A percentile compares a stretch with the other conserved stretches of the same genome.
Conservation (phyloP, 2,329 filamentous ascomycete species). For the Calonectria pseudoreteaudii region DNA sequence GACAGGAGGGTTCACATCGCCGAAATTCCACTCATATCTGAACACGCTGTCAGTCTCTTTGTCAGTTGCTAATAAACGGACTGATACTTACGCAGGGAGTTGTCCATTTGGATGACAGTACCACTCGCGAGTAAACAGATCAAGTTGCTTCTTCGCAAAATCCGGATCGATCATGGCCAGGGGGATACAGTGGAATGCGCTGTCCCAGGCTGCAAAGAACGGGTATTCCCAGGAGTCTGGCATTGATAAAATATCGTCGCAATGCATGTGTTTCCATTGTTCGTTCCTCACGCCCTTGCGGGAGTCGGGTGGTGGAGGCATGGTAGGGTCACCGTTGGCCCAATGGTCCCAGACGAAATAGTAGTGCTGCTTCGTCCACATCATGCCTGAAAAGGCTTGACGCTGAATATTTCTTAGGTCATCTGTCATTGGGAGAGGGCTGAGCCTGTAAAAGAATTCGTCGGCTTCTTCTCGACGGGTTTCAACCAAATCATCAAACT, state of each 20-base stretch:
- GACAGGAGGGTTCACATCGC: conserved; percentile 95
- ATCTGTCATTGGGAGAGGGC: conserved; percentile 91
- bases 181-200: conserved; percentile 95
- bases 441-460: conserved; percentile 95
- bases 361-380: conserved; percentile 99
- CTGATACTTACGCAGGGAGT: conserved; percentile 78
- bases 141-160: conserved; percentile 97
- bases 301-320: conserved; percentile 85
- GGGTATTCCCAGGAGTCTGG: conserved; percentile 99
- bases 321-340: conserved; percentile 91
- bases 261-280: conserved; percentile 94
- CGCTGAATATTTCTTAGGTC: conserved; percentile 95
- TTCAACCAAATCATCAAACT: conserved; percentile 92
- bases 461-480: conserved; percentile 89
- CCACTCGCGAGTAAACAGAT: conserved; percentile 96
- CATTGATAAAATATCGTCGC: conserved; percentile 97
- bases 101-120: conserved; percentile 99
- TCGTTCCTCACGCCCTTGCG: conserved; percentile 86
- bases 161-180: conserved; percentile 98
- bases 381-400: conserved; percentile 95
- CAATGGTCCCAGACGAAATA: conserved; percentile 98
- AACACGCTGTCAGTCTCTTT: conserved; percentile 24
- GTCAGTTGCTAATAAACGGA: not conserved
- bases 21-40: conserved; percentile 94
- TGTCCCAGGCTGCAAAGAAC: conserved; percentile 98